phyloP scores from a whole-genome alignment of 179 eudicot genomes.

The Silene coronaria region DNA sequence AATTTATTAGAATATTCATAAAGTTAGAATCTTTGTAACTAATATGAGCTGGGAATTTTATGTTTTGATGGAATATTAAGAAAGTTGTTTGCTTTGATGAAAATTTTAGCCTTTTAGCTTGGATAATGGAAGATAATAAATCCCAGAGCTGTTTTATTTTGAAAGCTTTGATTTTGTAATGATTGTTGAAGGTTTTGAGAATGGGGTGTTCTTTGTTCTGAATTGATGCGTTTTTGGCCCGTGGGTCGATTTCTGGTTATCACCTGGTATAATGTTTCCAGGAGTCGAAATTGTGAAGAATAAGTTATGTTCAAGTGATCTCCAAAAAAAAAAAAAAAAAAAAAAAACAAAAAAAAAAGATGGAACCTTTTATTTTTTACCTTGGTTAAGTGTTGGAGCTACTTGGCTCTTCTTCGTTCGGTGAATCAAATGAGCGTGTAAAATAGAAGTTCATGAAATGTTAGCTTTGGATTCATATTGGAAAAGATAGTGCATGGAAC shows the following conservation, averaged over 20 bases:
- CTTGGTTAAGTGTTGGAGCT: not conserved
- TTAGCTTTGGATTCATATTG: not conserved
- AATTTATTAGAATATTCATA: not conserved
- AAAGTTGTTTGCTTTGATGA: not conserved
- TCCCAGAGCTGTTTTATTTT: not conserved
- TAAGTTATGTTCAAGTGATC: not conserved
- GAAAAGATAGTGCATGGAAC: not conserved
- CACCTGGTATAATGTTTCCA: not conserved
- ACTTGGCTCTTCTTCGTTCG: not conserved
- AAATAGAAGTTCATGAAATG: not conserved
- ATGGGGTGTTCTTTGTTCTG: not conserved
- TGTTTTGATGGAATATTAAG: not conserved
- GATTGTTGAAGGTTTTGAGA: conserved; percentile 13
- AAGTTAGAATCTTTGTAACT: conserved; percentile 9
- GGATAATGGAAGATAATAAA: not conserved
- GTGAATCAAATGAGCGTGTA: not conserved
- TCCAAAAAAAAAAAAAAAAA: not conserved
- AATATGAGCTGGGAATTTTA: conserved; percentile 6
- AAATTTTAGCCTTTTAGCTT: not conserved
- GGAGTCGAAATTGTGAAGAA: conserved; percentile 8
- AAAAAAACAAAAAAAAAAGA: not conserved
- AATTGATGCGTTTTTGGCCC: not conserved
- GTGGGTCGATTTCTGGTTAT: not conserved
- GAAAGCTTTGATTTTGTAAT: conserved; percentile 7
- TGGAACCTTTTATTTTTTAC: not conserved